Evolutionary conservation across 768 basidiomycete species (phyloP).

Genomic region (Strobilomyces confusus): DNA sequence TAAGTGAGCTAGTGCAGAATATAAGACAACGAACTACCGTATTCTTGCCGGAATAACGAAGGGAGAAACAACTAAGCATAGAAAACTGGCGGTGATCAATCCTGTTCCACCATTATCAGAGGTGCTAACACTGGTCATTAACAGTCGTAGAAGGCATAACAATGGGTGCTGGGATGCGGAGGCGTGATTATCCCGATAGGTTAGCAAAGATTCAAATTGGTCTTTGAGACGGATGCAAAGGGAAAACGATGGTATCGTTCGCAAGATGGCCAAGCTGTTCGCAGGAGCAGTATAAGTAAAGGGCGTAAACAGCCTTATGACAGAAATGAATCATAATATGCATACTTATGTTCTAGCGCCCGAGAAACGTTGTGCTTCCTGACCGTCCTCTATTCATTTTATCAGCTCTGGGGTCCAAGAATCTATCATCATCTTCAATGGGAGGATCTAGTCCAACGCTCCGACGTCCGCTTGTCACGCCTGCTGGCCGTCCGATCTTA

Average conservation of each 20-base stretch:
- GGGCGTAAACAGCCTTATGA: constrained; percentile 3
- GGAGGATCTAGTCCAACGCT: constrained; percentile 34
- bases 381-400: constrained; percentile 26
- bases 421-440: constrained; percentile 16
- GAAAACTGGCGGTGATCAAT: constrained; percentile 1
- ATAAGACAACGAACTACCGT: constrained; percentile 15
- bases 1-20: constrained; percentile 12
- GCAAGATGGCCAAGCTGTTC: constrained; percentile 14
- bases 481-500: constrained; percentile 43
- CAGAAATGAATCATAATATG: constrained; percentile 10
- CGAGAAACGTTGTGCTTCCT: constrained; percentile 25
- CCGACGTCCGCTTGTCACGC: constrained; percentile 42
- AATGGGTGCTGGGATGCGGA: constrained; percentile 3
- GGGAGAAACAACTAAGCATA: constrained; percentile 11
- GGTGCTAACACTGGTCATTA: constrained; percentile 24
- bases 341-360: constrained; percentile 19
- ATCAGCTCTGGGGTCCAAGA: constrained; percentile 16
- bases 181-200: constrained; percentile 8
- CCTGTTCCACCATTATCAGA: constrained; percentile 18
- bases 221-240: constrained; percentile 22
- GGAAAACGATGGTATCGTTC: constrained; percentile 8
- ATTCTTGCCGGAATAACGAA: constrained; percentile 3
- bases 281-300: constrained; percentile 9
- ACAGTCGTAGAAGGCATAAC: constrained; percentile 18
- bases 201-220: constrained; percentile 14